Base-by-base conservation (phyloP, 2,329 filamentous ascomycete genomes). In the Dactylonectria macrodidyma region DNA sequence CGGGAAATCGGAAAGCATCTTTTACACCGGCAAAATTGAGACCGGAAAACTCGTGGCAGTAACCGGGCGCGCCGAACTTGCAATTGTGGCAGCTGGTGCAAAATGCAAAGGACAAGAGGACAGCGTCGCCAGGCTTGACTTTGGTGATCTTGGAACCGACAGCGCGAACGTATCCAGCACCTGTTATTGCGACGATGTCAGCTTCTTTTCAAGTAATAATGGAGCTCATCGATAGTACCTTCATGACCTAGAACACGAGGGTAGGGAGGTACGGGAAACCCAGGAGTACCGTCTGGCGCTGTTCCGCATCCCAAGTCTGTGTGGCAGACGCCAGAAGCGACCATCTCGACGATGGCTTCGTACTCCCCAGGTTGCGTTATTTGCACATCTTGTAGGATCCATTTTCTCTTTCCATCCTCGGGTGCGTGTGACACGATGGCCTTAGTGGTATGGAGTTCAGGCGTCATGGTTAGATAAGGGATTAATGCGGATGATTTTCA, bases 311-410 rank as follows among this genome's bases (percentile, higher is more conserved):
- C 61, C 9, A 67, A 56, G 50, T 67, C 61, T 36, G 65, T 67
- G 55, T 67, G 65, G 30, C 65, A 67, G 24, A 67, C 47, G 22
- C 65, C 65, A 6, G 65, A 65, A 12, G 65, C 56, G 6, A 67
- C 56, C 38, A 67, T 65, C 19, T 67, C 65, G 5, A 67, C 61
- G n/a, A 67, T 46, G 12, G 56, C 65, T n/a, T 67, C 65, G n/a
- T 46, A 48, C 22, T 64, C 65, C 12, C 24, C 55, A 16, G 65
- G 65, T 5, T 48, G 30, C 3, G 30, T 16, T 6, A 64, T 34
- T 3, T 41, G 30, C 6, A 67, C 55, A 7, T 67, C 60, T 26
- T 67, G 54, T 12, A 67, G 44, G 10, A 67, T 51, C 65, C 60
- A 67, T 41, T 52, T 47, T 34, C 65, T 56, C 41, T 64, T 54